Base-by-base conservation (phyloP, 2,329 filamentous ascomycete genomes). In the Penicillium sp. region DNA sequence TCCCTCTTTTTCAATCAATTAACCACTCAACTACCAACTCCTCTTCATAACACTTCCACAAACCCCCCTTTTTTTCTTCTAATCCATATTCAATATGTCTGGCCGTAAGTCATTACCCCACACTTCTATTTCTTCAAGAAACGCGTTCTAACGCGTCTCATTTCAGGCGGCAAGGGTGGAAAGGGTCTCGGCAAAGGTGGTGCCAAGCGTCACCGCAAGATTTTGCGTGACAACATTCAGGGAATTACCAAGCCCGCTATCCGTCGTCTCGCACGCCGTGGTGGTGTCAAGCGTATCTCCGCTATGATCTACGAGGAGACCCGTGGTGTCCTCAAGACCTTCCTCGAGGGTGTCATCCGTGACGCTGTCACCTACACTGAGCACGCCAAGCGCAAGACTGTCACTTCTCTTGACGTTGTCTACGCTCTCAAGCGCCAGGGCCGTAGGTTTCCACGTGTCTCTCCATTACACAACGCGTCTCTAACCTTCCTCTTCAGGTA, bases 251-350 rank as follows among this genome's bases (percentile, higher is more conserved):
- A 97, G 90, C 93, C 93, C 73, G 93, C 93, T 74, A 97, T 97
- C 82, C 89, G 93, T 75, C 93, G 93, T 96, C 92, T 97, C 78
- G 93, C 93, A 68, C 93, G 93, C 83, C 92, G 93, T 94, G 93
- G 93, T 81, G 93, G 93, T 93, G 93, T 97, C 86, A 97, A 97
- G 91, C 93, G 93, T 96, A 97, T 97, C 75, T 96, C 92, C 74
- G 93, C 93, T 78, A 96, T 90, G 88, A 91, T 91, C 82, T 91
- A 91, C 83, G 88, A 90, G 77, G 87, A 91, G 83, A 91, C 89
- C 71, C 88, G 89, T 75, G 87, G 87, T 84, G 89, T 91, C 72
- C 83, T 91, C 72, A 91, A 91, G 86, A 88, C 88, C 78, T 91
- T 91, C 86, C 87, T 91, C 70, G 89, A 91, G 80, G 84, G 86